Conservation (phyloP, 2,329 filamentous ascomycete genomes). For the Sporothrix schenckii region DNA sequence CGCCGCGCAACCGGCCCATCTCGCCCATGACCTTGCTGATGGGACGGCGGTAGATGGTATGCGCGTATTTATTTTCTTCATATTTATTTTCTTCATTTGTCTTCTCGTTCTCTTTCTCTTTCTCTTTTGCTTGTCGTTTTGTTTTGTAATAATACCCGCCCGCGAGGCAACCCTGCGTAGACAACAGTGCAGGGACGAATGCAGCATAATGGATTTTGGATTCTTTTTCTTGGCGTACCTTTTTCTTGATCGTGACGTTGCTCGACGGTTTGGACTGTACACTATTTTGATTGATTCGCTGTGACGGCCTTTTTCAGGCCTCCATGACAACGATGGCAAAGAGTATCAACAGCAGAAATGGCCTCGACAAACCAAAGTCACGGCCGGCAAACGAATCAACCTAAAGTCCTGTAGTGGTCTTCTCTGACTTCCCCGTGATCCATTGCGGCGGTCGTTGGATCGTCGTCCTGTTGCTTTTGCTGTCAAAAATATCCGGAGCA, state of each 20-base stretch:
- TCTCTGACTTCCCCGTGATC: too few relatives aligned
- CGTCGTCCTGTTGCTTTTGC: too few relatives aligned
- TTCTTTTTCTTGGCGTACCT: background rate
- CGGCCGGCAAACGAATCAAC: too few relatives aligned
- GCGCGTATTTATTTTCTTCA: too few relatives aligned
- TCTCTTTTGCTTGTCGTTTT: background rate
- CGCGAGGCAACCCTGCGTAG: background rate
- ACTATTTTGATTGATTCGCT: too few relatives aligned
- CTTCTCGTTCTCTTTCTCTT: background rate
- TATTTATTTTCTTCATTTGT: background rate
- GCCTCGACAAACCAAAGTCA: too few relatives aligned
- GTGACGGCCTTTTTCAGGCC: background rate
- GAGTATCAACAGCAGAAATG: too few relatives aligned
- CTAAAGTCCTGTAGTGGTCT: too few relatives aligned
- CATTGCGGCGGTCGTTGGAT: too few relatives aligned
- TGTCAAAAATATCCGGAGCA: background rate
- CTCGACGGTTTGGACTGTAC: too few relatives aligned
- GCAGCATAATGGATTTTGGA: background rate
- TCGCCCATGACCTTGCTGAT: slow-evolving; percentile 33
- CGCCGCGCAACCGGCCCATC: slow-evolving; percentile 29
- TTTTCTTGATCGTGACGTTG: background rate
- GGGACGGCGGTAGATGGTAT: slow-evolving; percentile 13
- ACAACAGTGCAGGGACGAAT: background rate
- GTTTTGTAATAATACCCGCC: slow-evolving; percentile 14
- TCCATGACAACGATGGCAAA: too few relatives aligned